Base-by-base conservation (phyloP, 1,284 basidiomycete genomes). In the Chiua sp. region DNA sequence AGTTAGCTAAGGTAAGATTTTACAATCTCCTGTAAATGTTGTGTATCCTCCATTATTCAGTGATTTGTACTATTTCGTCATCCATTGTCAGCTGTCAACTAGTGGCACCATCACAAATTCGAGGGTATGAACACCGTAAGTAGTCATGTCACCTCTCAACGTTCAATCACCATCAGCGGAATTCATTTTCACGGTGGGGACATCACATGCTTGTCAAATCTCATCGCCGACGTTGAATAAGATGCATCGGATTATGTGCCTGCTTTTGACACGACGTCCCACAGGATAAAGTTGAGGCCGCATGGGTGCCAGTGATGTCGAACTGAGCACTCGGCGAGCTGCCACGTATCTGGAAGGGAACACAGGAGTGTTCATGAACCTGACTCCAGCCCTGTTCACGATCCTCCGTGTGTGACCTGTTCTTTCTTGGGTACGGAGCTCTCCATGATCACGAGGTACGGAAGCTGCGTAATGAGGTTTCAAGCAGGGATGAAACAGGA, bases 291-390 rank as follows among this genome's bases (percentile, higher is more conserved):
- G 46, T 13, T 39, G 37, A 18, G 37, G 32, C n/a, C 46, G 44
- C n/a, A 35, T 52, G 16, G 52, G n/a, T n/a, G n/a, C n/a, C n/a
- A n/a, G 52, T 39, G 46, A 62, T 48, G 49, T 42, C 16, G 50
- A 20, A 53, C 12, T 4, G 23, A 47, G 18, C 13, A 18, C 7
- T 23, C 20, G 8, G 32, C 39, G 13, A 46, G 42, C 30, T 18
- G 47, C 35, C 33, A 20, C 47, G 26, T 26, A 39, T 18, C 42
- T 22, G n/a, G n/a, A 13, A 37, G n/a, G 30, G 23, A 32, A 37
- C 30, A 32, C 30, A 32, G 30, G 4, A 6, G 18, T 13, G n/a
- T 42, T 42, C 39, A 11, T n/a, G 10, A 47, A 16, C 30, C 28
- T 42, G 51, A 48, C 22, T 16, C n/a, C 32, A 22, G 44, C 15